Evolutionary conservation across 495 filamentous ascomycete species (phyloP), one percentile per base, ranked within the genome.

Genomic region (Aspergillus asperescens): DNA sequence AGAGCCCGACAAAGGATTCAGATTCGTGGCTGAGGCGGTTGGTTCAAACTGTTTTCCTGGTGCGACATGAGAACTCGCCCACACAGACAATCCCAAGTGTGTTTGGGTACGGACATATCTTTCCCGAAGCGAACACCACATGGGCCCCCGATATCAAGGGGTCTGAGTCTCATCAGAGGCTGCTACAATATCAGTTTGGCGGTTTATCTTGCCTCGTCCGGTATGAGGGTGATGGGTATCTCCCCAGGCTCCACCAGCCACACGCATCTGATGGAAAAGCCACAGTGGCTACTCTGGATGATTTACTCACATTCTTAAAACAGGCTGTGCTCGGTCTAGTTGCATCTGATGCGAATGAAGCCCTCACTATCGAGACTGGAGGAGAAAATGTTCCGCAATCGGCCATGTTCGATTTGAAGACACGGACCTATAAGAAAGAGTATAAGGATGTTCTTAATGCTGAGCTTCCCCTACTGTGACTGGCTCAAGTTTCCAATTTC

Each of bases 341-440:
- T 24, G 5, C 5, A 9, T 10, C 31, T 8, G 24, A 50, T 5
- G 48, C 50, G 12, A 10, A 19, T 1, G n/a, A 38, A 1, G 1
- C 34, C 15, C 56, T 65, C 7, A 24, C 15, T 0, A 37, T 62
- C 28, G 16, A 25, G 12, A 42, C 23, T 3, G 48, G 35, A 8
- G 63, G 61, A 20, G 35, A 40, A 3, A 3, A 24, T 24, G 43
- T 25, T 61, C 57, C 66, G 7, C 83, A 85, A 45, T 25, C 62
- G 4, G 63, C 71, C 7, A 63, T 85, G n/a, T 81, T 88, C 58
- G 84, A 87, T 49, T 67, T 88, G 42, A 87, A 88, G 56, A 89
- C 86, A 1, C 76, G 81, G 7, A 75, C 71, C 18, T 60, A 71
- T 35, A 34, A 7, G 15, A 66, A 67, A 24, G 59, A 58, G 19